A percentile compares a stretch with the other conserved stretches of the same genome.
Evolutionary conservation across 345 rosid genomes (phyloP).

Genomic region (Euphorbia peplus): DNA sequence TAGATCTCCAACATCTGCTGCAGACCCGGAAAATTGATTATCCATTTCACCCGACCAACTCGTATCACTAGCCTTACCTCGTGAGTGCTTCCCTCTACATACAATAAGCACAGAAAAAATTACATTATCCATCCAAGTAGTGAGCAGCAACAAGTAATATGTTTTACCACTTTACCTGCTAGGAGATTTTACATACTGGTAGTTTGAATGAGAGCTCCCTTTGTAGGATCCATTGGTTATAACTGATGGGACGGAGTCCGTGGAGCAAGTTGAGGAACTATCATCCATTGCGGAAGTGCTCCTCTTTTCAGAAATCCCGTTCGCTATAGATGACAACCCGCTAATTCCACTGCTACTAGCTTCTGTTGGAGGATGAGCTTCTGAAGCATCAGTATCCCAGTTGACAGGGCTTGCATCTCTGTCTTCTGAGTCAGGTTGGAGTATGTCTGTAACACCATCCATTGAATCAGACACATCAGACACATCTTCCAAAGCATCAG

Average conservation of each 20-base stretch:
- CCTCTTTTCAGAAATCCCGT: slow-evolving; percentile 61
- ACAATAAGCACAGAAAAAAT: background rate
- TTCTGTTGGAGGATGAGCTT: slow-evolving; percentile 56
- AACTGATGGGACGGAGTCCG: slow-evolving; percentile 68
- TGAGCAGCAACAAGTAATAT: background rate
- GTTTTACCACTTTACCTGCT: slow-evolving; percentile 43
- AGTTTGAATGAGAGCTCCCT: slow-evolving; percentile 41
- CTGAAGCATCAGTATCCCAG: slow-evolving; percentile 87
- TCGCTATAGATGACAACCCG: slow-evolving; percentile 53
- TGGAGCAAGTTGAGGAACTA: slow-evolving; percentile 90
- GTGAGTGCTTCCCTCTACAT: slow-evolving; percentile 38
- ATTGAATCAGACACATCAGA: slow-evolving; percentile 82
- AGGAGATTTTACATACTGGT: slow-evolving; percentile 46
- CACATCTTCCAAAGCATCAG: slow-evolving; percentile 59
- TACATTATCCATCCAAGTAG: background rate
- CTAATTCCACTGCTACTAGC: slow-evolving; percentile 51
- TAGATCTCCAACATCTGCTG: slow-evolving; percentile 36
- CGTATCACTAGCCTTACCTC: slow-evolving; percentile 40
- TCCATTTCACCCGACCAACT: slow-evolving; percentile 45
- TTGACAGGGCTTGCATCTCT: slow-evolving; percentile 65
- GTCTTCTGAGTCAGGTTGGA: slow-evolving; percentile 81
- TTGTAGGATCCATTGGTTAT: slow-evolving; percentile 57
- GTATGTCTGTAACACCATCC: slow-evolving; percentile 59
- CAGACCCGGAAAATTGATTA: slow-evolving; percentile 40
- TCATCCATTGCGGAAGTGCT: slow-evolving; percentile 65